Evolutionary conservation across 768 basidiomycete species (phyloP).

Genomic region (Lactarius pseudohatsudake): DNA sequence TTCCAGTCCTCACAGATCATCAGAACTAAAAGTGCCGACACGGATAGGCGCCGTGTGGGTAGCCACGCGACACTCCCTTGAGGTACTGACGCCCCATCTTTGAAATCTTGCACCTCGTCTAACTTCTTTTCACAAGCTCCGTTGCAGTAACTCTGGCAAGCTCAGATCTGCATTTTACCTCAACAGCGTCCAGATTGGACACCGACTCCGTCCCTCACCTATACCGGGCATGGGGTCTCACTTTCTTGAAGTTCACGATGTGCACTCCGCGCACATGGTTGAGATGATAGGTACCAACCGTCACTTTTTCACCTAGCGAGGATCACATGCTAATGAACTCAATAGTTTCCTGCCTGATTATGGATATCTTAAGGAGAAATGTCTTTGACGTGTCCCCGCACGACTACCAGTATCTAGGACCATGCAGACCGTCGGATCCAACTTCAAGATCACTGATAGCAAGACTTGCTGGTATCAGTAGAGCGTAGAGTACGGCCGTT

Average conservation of each 20-base stretch:
- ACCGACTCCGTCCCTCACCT: conserved; percentile 11
- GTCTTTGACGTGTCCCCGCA: conserved; percentile 20
- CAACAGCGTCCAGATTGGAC: conserved; percentile 17
- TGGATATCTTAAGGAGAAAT: conserved; percentile 28
- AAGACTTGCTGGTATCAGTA: conserved; percentile 17
- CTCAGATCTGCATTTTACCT: conserved; percentile 23
- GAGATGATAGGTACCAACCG: conserved; percentile 26
- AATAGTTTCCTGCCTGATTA: conserved; percentile 26
- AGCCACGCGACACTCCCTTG: conserved; percentile 22
- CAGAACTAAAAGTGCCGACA: conserved; percentile 23
- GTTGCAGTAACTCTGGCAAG: conserved; percentile 8
- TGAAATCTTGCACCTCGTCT: neutral
- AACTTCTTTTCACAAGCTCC: conserved; percentile 12
- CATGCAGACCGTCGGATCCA: conserved; percentile 21
- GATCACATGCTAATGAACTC: neutral
- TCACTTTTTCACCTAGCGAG: neutral
- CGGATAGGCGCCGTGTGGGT: conserved; percentile 25
- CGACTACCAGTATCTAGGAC: conserved; percentile 26
- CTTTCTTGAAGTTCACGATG: conserved; percentile 13
- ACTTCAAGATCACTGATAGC: conserved; percentile 19
- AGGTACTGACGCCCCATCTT: conserved; percentile 5
- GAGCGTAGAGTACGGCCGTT: neutral
- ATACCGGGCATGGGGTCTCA: conserved; percentile 19
- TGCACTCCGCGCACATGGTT: conserved; percentile 15
- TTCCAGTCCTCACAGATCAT: conserved; percentile 7